These are phyloP conservation scores for Fusarium paranaense DNA, from an alignment of 2,329 filamentous ascomycete genomes.

Conservation along the genomic window DNA sequence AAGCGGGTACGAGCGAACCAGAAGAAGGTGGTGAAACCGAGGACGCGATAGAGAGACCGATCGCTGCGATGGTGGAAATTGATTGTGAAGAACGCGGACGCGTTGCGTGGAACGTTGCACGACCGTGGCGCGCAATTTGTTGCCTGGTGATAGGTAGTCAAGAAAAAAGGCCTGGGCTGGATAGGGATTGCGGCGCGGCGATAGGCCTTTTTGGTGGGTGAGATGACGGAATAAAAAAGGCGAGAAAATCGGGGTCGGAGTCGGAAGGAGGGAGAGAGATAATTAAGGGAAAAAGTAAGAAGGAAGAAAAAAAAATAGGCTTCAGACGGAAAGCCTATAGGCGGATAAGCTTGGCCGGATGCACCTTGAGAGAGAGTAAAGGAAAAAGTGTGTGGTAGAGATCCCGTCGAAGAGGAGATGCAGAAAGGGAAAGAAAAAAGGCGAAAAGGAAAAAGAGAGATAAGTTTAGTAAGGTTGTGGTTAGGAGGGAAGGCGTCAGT, in stretches of 20 bases:
- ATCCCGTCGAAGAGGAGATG: slow-evolving; percentile 4
- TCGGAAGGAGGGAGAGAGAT: neutral
- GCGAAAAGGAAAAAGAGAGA: slow-evolving; percentile 21
- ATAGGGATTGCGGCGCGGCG: neutral
- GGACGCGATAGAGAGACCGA: neutral
- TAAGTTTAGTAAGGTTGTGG: slow-evolving; percentile 27
- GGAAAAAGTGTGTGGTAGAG: neutral
- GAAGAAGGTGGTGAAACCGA: neutral
- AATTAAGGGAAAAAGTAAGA: neutral
- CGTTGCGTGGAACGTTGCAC: slow-evolving; percentile 32
- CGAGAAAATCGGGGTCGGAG: neutral
- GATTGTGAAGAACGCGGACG: slow-evolving; percentile 5
- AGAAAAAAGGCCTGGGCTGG: slow-evolving; percentile 19
- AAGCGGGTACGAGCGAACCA: slow-evolving; percentile 1
- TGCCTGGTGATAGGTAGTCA: slow-evolving; percentile 11
- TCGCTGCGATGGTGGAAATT: neutral
- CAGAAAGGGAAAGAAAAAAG: slow-evolving; percentile 26
- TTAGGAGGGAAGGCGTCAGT: slow-evolving; percentile 18
- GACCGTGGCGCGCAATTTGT: slow-evolving; percentile 21
- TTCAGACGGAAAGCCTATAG: neutral
- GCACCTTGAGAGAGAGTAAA: neutral
- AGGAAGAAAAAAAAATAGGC: neutral
- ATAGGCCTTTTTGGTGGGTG: neutral
- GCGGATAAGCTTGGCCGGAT: neutral
- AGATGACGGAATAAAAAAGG: slow-evolving; percentile 14